A percentile compares a stretch with the other conserved stretches of the same genome.
Conservation (phyloP, 2,329 filamentous ascomycete genomes). For the Seiridium unicorne region DNA sequence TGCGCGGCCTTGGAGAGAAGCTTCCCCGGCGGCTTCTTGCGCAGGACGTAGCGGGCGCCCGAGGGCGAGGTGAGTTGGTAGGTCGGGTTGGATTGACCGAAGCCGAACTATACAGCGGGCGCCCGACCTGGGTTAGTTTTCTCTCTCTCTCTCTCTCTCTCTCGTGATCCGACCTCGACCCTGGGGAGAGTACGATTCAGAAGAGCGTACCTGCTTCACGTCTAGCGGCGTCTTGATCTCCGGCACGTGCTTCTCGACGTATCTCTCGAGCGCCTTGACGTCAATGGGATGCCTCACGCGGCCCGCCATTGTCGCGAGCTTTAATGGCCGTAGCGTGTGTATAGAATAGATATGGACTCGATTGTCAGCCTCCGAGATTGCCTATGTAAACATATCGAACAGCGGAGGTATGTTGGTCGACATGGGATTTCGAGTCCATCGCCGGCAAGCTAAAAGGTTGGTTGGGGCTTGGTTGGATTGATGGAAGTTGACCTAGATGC, state of each 20-base stretch:
- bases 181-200: too few relatives aligned
- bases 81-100: conserved; percentile 95
- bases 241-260: conserved; percentile 75
- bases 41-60: conserved; percentile 77
- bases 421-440: neutral
- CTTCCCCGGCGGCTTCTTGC: conserved; percentile 96
- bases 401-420: too few relatives aligned
- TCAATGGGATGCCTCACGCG: conserved; percentile 89
- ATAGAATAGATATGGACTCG: neutral
- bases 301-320: conserved; percentile 67
- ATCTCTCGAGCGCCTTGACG: conserved; percentile 73
- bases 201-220: conserved; percentile 72
- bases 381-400: too few relatives aligned
- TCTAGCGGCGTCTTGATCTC: conserved; percentile 80
- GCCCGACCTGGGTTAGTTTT: neutral
- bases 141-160: too few relatives aligned
- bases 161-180: too few relatives aligned
- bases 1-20: conserved; percentile 92
- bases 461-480: neutral
- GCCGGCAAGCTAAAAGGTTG: neutral
- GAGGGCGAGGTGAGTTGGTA: conserved; percentile 80
- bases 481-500: neutral
- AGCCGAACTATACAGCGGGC: conserved; percentile 70
- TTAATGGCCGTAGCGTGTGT: neutral
- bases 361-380: too few relatives aligned